Base-by-base conservation (phyloP, 176 grass and related monocot species). In the Avena sativa region DNA sequence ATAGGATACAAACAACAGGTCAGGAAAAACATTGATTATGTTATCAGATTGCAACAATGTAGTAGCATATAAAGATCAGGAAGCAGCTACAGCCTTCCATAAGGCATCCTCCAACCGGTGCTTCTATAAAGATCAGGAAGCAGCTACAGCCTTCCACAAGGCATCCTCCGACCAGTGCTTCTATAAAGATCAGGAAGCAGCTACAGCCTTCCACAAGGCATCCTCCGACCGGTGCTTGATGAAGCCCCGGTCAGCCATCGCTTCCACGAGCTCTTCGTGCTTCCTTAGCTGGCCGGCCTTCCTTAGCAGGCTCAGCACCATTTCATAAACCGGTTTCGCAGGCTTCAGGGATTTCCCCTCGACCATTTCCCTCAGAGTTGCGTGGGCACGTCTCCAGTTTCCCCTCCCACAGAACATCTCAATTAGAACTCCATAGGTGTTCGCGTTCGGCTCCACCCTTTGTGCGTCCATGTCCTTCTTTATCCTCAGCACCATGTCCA, bases 401-500 rank as follows among this genome's bases (percentile, higher is more conserved):
- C 96, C 96, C 78, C 90, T 95, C 44, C 53, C 76, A 13, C 93
- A 98, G 79, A 92, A 98, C 59, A 85, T 82, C 63, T 86, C 88
- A 21, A 96, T 90, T 63, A 98, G 88, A 53, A 83, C 80, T 2
- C 79, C 84, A 52, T 93, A 98, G 2, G 92, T 93, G 66, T 98
- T 85, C 36, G 86, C 74, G 9, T 98, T 98, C 46, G 93, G 93
- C 80, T 98, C 93, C 19, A 96, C 80, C 9, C 89, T 83, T 72
- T 98, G 85, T 5, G 32, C 58, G 44, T 94, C 96, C 93, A 98
- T 98, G 71, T 96, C 83, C 75, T 78, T 92, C 82, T 94, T 98
- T 60, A 98, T 94, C 87, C 90, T 89, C 67, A 94, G 65, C 79
- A 98, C 92, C 96, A 98, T 98, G 69, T 98, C 93, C 89, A 96